A percentile compares a stretch with the other conserved stretches of the same genome.
Conservation (phyloP, 345 rosid species). For the Acer yangbiense region DNA sequence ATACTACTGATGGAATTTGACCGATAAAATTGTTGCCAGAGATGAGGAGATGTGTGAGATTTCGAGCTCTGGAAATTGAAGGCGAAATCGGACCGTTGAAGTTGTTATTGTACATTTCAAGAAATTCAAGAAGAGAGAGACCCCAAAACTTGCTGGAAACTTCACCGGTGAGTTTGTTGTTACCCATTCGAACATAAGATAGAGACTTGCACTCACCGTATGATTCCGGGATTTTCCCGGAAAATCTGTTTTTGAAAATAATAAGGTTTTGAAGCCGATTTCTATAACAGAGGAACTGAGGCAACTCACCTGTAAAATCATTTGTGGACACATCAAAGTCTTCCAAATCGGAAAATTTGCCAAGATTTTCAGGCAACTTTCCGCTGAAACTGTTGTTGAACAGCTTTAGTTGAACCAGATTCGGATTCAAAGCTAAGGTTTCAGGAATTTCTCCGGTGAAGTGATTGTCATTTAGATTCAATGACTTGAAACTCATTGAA, state of each 20-base stretch:
- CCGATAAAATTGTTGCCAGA: slow-evolving; percentile 63
- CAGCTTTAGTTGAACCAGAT: slow-evolving; percentile 50
- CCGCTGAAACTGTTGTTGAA: slow-evolving; percentile 81
- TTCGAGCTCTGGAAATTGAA: slow-evolving; percentile 36
- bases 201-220: slow-evolving; percentile 55
- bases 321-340: slow-evolving; percentile 76
- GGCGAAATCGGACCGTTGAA: slow-evolving; percentile 58
- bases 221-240: slow-evolving; percentile 53
- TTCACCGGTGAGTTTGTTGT: slow-evolving; percentile 54
- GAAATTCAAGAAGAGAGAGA: slow-evolving; percentile 27
- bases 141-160: slow-evolving; percentile 60
- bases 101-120: slow-evolving; percentile 50
- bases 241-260: slow-evolving; percentile 50
- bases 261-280: slow-evolving; percentile 43
- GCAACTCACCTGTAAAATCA: slow-evolving; percentile 52
- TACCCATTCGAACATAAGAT: slow-evolving; percentile 44
- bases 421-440: slow-evolving; percentile 48
- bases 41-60: slow-evolving; percentile 34
- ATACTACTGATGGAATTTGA: slow-evolving; percentile 42
- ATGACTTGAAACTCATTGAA: slow-evolving; percentile 35
- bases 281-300: slow-evolving; percentile 52
- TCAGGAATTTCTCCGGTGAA: slow-evolving; percentile 59
- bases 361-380: slow-evolving; percentile 52
- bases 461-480: slow-evolving; percentile 62
- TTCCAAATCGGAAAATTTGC: slow-evolving; percentile 44